Conservation (phyloP, 1,139 yeast genomes). For the Yarrowia galli region DNA sequence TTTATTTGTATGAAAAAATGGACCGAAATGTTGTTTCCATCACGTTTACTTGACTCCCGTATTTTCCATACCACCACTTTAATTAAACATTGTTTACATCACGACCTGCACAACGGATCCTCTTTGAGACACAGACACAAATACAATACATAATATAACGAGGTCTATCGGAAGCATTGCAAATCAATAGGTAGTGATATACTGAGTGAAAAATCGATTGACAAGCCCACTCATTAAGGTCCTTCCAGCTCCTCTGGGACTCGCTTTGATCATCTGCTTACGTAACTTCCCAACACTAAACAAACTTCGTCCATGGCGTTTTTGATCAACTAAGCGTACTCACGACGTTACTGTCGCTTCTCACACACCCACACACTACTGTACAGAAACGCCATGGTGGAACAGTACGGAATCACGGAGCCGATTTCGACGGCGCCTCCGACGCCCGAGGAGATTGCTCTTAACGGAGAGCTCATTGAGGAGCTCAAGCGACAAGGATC, state of each 20-base stretch:
- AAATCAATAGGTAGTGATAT: neutral
- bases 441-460: constrained; percentile 73
- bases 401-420: constrained; percentile 74
- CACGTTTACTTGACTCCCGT: too few species aligned
- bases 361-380: constrained; percentile 2
- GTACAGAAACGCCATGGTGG: constrained; percentile 2
- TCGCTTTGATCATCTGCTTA: neutral
- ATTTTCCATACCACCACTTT: too few species aligned
- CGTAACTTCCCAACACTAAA: constrained; percentile 24
- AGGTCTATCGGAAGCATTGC: neutral
- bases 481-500: constrained; percentile 87
- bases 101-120: neutral
- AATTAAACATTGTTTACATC: neutral
- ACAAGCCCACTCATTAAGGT: too few species aligned
- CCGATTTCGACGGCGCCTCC: constrained; percentile 89
- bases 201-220: neutral
- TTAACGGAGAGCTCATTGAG: constrained; percentile 77
- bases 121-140: neutral
- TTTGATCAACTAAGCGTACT: constrained; percentile 7
- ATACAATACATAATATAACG: neutral
- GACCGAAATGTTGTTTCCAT: too few species aligned
- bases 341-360: neutral
- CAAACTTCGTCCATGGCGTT: constrained; percentile 22
- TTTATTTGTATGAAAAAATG: too few species aligned
- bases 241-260: neutral